Conservation (phyloP, 2,329 filamentous ascomycete genomes). For the Paraconiothyrium brasiliense region DNA sequence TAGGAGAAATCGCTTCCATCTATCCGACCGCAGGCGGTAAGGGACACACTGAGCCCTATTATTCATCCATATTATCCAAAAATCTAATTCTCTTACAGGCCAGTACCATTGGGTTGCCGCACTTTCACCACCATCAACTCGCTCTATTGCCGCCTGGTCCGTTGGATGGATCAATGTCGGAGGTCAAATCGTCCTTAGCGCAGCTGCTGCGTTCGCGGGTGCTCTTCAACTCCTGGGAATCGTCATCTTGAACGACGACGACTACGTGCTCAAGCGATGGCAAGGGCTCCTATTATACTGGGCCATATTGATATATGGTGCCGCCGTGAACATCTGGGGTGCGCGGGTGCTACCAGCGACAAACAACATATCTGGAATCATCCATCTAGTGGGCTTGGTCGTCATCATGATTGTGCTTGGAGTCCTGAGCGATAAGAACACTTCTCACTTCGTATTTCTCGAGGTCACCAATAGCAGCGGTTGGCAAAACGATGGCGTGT, state of each 20-base stretch:
- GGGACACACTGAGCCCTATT: background rate
- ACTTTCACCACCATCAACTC: conserved; percentile 48
- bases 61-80: no score
- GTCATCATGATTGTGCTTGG: conserved; percentile 30
- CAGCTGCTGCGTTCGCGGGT: conserved; percentile 59
- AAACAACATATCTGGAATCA: conserved; percentile 38
- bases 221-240: conserved; percentile 57
- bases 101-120: conserved; percentile 45
- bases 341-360: conserved; percentile 49
- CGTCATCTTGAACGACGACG: conserved; percentile 54
- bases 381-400: conserved; percentile 29
- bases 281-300: conserved; percentile 61
- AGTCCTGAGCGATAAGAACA: conserved; percentile 32
- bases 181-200: conserved; percentile 58
- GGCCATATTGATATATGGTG: conserved; percentile 52
- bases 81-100: conserved; percentile 54
- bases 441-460: conserved; percentile 30
- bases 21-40: conserved; percentile 72
- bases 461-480: conserved; percentile 31
- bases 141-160: conserved; percentile 52
- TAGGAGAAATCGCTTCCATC: conserved; percentile 76
- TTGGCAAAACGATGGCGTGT: conserved; percentile 31
- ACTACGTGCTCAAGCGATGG: conserved; percentile 55
- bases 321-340: conserved; percentile 56
- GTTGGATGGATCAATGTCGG: conserved; percentile 57